These are phyloP conservation scores for Rhodamnia argentea DNA, from an alignment of 345 rosid genomes.

Conservation along the genomic window DNA sequence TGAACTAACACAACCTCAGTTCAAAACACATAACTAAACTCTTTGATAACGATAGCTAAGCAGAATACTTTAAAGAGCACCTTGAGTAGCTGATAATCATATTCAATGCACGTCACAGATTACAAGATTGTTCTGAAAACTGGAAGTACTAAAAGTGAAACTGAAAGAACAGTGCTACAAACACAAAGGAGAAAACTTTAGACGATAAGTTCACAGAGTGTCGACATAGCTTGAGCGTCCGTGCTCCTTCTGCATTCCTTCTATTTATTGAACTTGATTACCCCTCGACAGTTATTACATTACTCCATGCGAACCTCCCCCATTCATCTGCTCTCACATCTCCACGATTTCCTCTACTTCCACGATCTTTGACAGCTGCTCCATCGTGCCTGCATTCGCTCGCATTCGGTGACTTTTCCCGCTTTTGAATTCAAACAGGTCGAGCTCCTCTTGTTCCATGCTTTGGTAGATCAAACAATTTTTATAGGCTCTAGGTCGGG, in stretches of 20 bases:
- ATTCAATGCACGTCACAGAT: conserved; percentile 33
- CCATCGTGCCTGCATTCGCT: not conserved
- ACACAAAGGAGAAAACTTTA: not conserved
- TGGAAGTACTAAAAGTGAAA: not conserved
- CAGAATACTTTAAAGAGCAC: conserved; percentile 7
- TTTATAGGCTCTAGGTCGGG: not conserved
- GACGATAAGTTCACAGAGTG: not conserved
- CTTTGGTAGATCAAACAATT: not conserved
- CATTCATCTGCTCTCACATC: not conserved
- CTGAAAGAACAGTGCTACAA: not conserved
- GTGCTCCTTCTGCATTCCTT: not conserved
- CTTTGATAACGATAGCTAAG: conserved; percentile 1
- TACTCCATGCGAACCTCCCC: not conserved
- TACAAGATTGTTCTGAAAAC: not conserved
- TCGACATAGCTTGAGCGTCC: not conserved
- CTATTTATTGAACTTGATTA: not conserved
- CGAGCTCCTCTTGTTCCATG: not conserved
- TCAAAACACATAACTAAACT: conserved; percentile 7
- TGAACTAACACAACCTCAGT: not conserved
- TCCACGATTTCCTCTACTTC: not conserved
- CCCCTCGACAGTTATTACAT: not conserved
- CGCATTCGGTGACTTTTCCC: not conserved
- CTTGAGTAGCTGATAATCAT: conserved; percentile 77
- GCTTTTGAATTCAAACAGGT: not conserved
- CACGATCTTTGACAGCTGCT: not conserved